Conservation (phyloP, 2,329 filamentous ascomycete species). For the Fusarium caatingaense region DNA sequence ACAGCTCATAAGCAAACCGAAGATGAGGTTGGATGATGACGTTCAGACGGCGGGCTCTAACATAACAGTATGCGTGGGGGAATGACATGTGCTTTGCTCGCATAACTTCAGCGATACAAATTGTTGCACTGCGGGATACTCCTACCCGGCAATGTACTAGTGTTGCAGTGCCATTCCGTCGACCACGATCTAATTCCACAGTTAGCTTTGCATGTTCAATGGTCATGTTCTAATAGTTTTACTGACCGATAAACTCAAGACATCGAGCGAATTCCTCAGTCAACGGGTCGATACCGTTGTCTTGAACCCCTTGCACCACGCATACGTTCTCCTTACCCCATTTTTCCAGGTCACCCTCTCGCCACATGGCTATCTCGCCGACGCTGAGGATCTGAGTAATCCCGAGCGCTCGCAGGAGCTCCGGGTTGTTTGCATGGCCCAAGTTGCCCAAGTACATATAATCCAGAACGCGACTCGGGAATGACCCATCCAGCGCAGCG, state of each 20-base stretch:
- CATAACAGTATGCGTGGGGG: slow-evolving; percentile 94
- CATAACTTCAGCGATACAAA: slow-evolving; percentile 99
- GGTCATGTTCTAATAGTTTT: neutral
- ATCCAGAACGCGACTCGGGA: slow-evolving; percentile 87
- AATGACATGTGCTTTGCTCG: slow-evolving; percentile 82
- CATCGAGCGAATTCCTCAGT: slow-evolving; percentile 87
- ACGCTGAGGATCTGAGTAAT: slow-evolving; percentile 92
- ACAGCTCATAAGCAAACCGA: slow-evolving; percentile 91
- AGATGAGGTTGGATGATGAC: slow-evolving; percentile 99
- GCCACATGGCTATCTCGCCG: slow-evolving; percentile 88
- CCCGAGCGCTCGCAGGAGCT: slow-evolving; percentile 80
- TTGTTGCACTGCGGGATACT: slow-evolving; percentile 93
- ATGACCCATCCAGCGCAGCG: slow-evolving; percentile 83
- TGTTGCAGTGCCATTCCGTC: slow-evolving; percentile 80
- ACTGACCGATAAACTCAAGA: slow-evolving; percentile 90
- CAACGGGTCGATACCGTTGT: slow-evolving; percentile 95
- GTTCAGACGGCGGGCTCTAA: slow-evolving; percentile 90
- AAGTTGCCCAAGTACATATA: slow-evolving; percentile 98
- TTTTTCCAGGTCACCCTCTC: slow-evolving; percentile 72
- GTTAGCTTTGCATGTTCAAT: slow-evolving; percentile 6
- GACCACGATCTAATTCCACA: slow-evolving; percentile 75
- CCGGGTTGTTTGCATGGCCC: slow-evolving; percentile 92
- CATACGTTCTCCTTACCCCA: slow-evolving; percentile 86
- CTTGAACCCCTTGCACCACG: slow-evolving; percentile 86
- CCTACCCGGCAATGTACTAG: slow-evolving; percentile 97